These are phyloP conservation scores for Spatholobus suberectus DNA, from an alignment of 306 rosid genomes.

Conservation along the genomic window DNA sequence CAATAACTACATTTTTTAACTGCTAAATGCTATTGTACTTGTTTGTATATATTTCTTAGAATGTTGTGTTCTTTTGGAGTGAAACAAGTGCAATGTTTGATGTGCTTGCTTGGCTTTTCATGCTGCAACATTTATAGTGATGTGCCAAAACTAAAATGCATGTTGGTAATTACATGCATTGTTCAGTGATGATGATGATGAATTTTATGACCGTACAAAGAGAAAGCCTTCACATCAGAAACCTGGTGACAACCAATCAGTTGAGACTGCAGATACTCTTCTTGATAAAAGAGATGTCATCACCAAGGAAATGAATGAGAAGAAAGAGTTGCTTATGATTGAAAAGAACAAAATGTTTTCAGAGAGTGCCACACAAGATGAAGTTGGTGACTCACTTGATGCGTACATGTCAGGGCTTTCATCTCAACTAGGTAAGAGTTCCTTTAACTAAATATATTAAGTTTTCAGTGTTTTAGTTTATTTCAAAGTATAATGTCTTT, in stretches of 20 bases:
- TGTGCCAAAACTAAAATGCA: slow-evolving; percentile 22
- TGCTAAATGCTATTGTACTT: slow-evolving; percentile 34
- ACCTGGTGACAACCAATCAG: slow-evolving; percentile 63
- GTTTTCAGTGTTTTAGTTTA: background rate
- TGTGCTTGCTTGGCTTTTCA: background rate
- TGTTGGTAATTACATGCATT: slow-evolving; percentile 38
- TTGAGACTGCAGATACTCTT: slow-evolving; percentile 93
- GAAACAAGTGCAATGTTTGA: background rate
- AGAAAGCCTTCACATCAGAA: slow-evolving; percentile 62
- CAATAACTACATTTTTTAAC: background rate
- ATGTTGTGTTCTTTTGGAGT: background rate
- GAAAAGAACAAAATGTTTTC: slow-evolving; percentile 65
- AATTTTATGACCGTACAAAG: slow-evolving; percentile 92
- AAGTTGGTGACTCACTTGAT: slow-evolving; percentile 79
- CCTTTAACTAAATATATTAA: slow-evolving; percentile 16
- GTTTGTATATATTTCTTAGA: background rate
- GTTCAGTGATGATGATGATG: slow-evolving; percentile 85
- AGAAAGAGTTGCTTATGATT: slow-evolving; percentile 62
- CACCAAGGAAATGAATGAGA: slow-evolving; percentile 67
- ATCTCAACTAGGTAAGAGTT: slow-evolving; percentile 80
- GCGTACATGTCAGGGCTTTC: slow-evolving; percentile 96
- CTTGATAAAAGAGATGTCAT: slow-evolving; percentile 86
- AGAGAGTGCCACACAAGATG: slow-evolving; percentile 49
- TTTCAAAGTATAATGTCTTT: slow-evolving; percentile 26
- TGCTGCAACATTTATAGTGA: slow-evolving; percentile 2